Evolutionary conservation across 805 yeast genomes (phyloP), one percentile per base, ranked within the genome.

Genomic region (Ogataea degrootiae): DNA sequence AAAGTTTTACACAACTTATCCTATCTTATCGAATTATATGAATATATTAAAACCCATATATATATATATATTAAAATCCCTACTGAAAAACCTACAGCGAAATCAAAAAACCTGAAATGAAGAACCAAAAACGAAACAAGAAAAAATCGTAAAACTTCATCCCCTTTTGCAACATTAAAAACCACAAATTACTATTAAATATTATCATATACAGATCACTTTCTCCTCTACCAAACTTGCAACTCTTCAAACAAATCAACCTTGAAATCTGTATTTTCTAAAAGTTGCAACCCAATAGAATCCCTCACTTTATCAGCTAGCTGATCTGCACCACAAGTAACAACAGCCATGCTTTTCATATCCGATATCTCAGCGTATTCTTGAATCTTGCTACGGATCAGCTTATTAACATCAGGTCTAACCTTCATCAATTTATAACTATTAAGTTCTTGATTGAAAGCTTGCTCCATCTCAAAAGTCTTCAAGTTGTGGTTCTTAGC

Each of bases 221-320:
- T 35, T 22, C 15, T 34, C 17, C 21, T n/a, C 43, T 37, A 73
- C 87, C 86, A 81, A 15, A 72, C 73, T 63, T 82, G 85, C 42
- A 81, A 62, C 55, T 79, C 81, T 60, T 81, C 86, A 53, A 67
- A 71, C 50, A 75, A 69, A 45, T 80, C 85, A n/a, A 82, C 69
- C 52, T 82, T 66, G 45, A 73, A 69, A 2, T 58, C 61, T 42
- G 50, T 54, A 11, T 62, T 48, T 22, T 61, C 58, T 16, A 58
- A 62, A 16, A 57, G 55, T 9, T 48, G 38, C 19, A 23, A 34
- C 6, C 57, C 73, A 14, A 79, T 74, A 11, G 67, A 51, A 46
- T 67, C 65, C 59, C 86, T 69, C 17, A 79, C 57, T 37, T 70
- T 74, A 57, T 81, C 85, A 39, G 78, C 82, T 70, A 80, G 67